Evolutionary conservation across 768 basidiomycete genomes (phyloP), one percentile per base, ranked within the genome.

Genomic region (Naganishia friedmannii): DNA sequence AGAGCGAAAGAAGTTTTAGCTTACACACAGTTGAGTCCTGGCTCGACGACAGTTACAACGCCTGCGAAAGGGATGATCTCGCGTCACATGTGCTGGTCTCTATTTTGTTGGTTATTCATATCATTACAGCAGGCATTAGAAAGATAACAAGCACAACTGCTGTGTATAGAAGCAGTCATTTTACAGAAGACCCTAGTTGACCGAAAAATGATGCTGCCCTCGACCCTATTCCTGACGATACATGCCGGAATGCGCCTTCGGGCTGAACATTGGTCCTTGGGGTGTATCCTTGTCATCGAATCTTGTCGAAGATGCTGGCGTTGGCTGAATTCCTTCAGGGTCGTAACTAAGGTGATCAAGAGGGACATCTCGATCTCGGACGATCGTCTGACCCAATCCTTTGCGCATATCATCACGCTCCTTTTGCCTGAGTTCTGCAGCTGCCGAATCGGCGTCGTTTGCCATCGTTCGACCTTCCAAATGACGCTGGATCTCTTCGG

Each of bases 331-430:
- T 6, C 60, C 60, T 46, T 63, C 60, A 31, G 60, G 60, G 42
- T 63, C 60, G 28, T 63, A 63, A 19, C 60, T 63, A 3, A 63
- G 39, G 32, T 63, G 60, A 29, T 63, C 60, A 13, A 28, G 19
- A 63, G 39, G 60, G 17, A 69, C 31, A 12, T 69, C 68, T 8
- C 68, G 68, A 46, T 53, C 48, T 4, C 45, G n/a, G 23, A 65
- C 53, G 42, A 70, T 63, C 26, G 65, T 70, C 10, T 53, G 65
- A 26, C 75, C 77, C 72, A 76, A 67, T 65, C 63, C 70, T 53
- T 71, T 72, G 23, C 77, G 69, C 69, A 77, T 70, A 34, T 72
- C 73, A 54, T 77, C 77, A 45, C 77, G 53, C 68, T 77, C 77
- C 29, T 65, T 70, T 58, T 77, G 77, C 31, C 75, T 34, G 53